Evolutionary conservation across 495 filamentous ascomycete species (phyloP), one percentile per base, ranked within the genome.

Genomic region (Aspergillus affinis): DNA sequence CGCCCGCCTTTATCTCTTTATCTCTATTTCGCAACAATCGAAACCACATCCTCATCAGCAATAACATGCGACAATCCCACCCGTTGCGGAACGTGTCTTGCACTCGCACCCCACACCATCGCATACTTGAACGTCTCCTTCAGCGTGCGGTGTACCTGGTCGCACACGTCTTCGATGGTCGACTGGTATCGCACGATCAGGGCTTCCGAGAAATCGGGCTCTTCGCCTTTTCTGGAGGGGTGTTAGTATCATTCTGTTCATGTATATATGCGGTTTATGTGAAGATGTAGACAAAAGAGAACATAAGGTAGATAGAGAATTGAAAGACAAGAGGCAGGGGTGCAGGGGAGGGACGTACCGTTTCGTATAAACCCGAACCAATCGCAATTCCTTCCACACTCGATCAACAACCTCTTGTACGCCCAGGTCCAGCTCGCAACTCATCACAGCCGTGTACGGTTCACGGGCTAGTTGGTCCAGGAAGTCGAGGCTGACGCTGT

Each of bases 71-170:
- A 79, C 69, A 99, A 73, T 3, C 95, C 95, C 30, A 97, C 93
- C 48, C 95, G 82, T 76, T 99, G 95, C 15, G 95, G 94, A 15
- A 97, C 81, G 82, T 99, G 95, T 64, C 91, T 81, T 20, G 94
- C 94, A 75, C 93, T 97, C 12, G 91, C 91, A 20, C 95, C 95
- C 95, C 95, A 99, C 3, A 99, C 95, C 66, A 98, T 73, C 2
- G 95, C 95, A 78, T 97, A 98, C 78, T 98, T 99, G 79, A 98
- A 99, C 3, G 91, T 96, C 49, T 99, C 95, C 82, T 97, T 98
- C 59, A 99, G 77, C 27, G 88, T 92, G 36, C 95, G 83, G 77
- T 99, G 95, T 55, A 99, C 88, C 66, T 91, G 87, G 70, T 99
- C 93, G 73, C 95, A 99, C 0, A 98, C 95, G 72, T 99, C 94